phyloP scores from a whole-genome alignment of 2,329 filamentous ascomycete genomes.

The Alternaria novae-zelandiae region DNA sequence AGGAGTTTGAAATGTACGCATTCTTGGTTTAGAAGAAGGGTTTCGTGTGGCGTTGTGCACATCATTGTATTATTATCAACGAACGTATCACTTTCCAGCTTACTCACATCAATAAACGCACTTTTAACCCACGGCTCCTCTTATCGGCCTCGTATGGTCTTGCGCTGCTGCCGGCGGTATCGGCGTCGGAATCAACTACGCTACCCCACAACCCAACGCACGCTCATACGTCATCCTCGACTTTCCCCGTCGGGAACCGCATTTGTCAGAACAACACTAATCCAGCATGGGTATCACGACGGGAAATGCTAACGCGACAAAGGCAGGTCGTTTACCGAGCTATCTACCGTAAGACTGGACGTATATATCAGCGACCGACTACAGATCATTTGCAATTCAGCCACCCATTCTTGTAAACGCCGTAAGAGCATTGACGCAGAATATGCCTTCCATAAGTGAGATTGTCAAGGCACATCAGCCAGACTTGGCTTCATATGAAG shows the following conservation, averaged over 20 bases:
- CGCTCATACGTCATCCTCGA: constrained; percentile 22
- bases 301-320: constrained; percentile 9
- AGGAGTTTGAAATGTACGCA: not conserved
- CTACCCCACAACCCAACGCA: constrained; percentile 6
- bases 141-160: not conserved
- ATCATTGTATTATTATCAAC: constrained; percentile 13
- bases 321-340: not conserved
- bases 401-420: not conserved
- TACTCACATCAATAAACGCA: not conserved
- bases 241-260: constrained; percentile 29
- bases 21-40: not conserved
- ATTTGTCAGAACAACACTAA: constrained; percentile 1
- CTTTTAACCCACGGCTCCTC: not conserved
- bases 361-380: constrained; percentile 1
- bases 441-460: constrained; percentile 39
- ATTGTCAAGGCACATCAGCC: constrained; percentile 33
- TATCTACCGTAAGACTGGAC: not conserved
- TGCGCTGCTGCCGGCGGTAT: not conserved
- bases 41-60: constrained; percentile 2
- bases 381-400: not conserved
- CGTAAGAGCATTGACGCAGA: not conserved
- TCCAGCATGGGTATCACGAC: not conserved
- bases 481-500: constrained; percentile 38
- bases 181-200: not conserved
- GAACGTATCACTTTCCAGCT: not conserved